Evolutionary conservation across 768 basidiomycete genomes (phyloP), one percentile per base, ranked within the genome.

Genomic region (Podaxis sp.): DNA sequence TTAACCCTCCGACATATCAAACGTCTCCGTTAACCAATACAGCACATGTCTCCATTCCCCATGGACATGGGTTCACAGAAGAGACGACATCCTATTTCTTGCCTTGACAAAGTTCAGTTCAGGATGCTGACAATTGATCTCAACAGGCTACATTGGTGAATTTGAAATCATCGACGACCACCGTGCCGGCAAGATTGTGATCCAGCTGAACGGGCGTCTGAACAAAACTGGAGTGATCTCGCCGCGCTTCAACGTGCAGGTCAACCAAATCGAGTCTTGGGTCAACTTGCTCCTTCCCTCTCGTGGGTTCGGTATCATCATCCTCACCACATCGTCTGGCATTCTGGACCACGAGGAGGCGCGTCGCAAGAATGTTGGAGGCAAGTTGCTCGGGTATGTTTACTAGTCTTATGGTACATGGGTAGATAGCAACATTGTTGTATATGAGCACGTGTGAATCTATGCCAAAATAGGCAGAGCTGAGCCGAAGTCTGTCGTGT

Each of bases 201-300:
- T 99, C 70, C 96, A 99, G 80, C 88, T 99, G 63, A 99, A 97
- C 73, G 97, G 97, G 52, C 92, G 95, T 65, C 86, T 99, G 70
- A 99, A 99, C 86, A 99, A 99, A 83, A 91, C 90, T n/a, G 97
- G 96, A 70, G 96, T 99, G 74, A 98, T 98, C 79, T 98, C 96
- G n/a, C 96, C 96, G 49, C 92, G 97, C 59, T 99, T 93, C 87
- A 98, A 99, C 80, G 87, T 99, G 70, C 92, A 95, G 75, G 89
- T 92, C 65, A 88, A 77, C 70, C 90, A 96, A 74, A 97, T 98
- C 71, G 93, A 96, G 79, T 82, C 84, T 66, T 98, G 96, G 96
- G 94, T 99, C 83, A 95, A 95, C 85, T 84, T 94, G 82, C 80
- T 99, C 64, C 86, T 99, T 65, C 97, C 97, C 63, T 89, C 96